Evolutionary conservation across 2,329 filamentous ascomycete genomes (phyloP).

Genomic region (Diaporthe sp.): DNA sequence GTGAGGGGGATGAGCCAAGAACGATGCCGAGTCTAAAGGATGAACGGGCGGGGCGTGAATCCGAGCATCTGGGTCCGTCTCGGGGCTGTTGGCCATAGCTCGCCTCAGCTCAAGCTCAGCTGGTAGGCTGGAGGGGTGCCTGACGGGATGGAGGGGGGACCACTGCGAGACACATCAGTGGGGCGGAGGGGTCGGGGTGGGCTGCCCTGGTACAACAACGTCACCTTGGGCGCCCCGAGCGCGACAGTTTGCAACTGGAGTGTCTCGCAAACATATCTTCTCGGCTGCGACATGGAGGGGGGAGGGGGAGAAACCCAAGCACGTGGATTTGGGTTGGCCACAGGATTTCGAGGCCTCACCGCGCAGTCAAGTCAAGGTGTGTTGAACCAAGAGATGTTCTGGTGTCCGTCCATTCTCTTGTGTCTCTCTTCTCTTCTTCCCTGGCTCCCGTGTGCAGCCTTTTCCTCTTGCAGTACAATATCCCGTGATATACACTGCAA

Average conservation of each 20-base stretch:
- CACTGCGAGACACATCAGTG: conserved; percentile 15
- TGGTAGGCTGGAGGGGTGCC: background rate
- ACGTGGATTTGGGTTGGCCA: background rate
- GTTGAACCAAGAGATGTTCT: background rate
- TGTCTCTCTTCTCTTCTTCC: background rate
- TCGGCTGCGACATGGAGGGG: background rate
- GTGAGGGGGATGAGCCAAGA: conserved; percentile 8
- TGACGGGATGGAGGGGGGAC: background rate
- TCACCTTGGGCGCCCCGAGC: conserved; percentile 14
- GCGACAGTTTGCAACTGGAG: conserved; percentile 14
- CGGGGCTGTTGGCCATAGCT: conserved; percentile 20
- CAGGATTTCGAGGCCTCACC: background rate
- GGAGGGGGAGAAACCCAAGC: background rate
- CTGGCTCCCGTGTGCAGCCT: background rate
- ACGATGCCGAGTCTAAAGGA: conserved; percentile 21
- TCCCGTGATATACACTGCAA: background rate
- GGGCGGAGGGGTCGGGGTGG: conserved; percentile 1
- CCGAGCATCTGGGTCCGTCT: conserved; percentile 9
- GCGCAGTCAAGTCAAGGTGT: background rate
- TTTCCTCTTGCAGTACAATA: background rate
- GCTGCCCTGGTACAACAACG: background rate
- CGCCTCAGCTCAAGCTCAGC: conserved; percentile 12
- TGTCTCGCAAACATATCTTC: conserved; percentile 22
- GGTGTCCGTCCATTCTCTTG: too few species aligned
- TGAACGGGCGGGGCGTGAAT: conserved; percentile 16